Base-by-base conservation (phyloP, 352 stramenopile genomes). In the Globisporangium canariense region DNA sequence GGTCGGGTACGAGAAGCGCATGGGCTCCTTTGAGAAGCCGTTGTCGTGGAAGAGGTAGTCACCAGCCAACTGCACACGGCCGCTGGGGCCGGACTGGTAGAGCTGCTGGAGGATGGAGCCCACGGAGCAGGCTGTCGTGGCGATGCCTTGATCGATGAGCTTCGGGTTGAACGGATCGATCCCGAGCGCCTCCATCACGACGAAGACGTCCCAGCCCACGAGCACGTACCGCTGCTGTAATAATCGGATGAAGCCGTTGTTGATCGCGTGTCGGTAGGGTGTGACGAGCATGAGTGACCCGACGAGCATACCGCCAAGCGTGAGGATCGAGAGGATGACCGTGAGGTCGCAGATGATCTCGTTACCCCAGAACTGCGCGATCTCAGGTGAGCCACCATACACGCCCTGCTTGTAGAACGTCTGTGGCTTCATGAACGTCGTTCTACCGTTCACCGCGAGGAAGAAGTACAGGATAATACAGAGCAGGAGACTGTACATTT, bases 271-370 rank as follows among this genome's bases (percentile, higher is more conserved):
- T 28, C 46, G 4, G 46, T 53, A 53, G 4, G 22, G 22, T 16
- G 46, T 53, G 46, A 9, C 3, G 10, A 53, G 18, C 11, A 54
- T 34, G 47, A 34, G 28, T 2, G 47, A 14, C 2, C 22, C 47
- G 20, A 54, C 10, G 11, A 4, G n/a, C 4, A 36, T 25, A 0
- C 47, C 22, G 11, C 13, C 28, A 11, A 9, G 20, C 10, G 22
- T 20, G 10, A 83, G 58, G 14, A 84, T 64, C 7, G 54, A 68
- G 1, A 32, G 64, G 83, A 20, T 65, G 51, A 77, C 73, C 79
- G 45, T 81, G 77, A 20, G 41, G 46, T 87, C 76, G 16, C 75
- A 77, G 45, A 89, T 74, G 60, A 84, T 78, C 61, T 88, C 77
- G 22, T 64, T 86, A 5, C 66, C 55, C 77, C 77, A 88, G 51